A percentile compares a stretch with the other conserved stretches of the same genome.
Conservation (phyloP, 2,329 filamentous ascomycete species). For the Alternaria sp. region DNA sequence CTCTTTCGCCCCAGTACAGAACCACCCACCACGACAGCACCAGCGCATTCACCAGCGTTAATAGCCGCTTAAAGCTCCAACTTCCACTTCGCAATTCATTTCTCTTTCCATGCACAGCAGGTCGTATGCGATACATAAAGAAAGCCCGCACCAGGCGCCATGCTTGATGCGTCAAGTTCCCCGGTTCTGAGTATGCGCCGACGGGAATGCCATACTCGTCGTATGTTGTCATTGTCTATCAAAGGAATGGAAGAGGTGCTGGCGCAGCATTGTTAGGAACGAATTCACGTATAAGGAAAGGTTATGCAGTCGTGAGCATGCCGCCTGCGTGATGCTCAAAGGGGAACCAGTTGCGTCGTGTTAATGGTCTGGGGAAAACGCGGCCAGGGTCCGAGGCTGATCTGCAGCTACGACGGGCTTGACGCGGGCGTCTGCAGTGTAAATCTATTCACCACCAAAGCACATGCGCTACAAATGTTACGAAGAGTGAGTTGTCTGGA, state of each 20-base stretch:
- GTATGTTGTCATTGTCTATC: conserved; percentile 48
- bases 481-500: not conserved
- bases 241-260: conserved; percentile 16
- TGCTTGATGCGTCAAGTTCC: conserved; percentile 45
- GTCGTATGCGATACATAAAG: conserved; percentile 42
- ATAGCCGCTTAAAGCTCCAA: conserved; percentile 38
- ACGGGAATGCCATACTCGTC: conserved; percentile 53
- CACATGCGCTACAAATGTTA: not conserved
- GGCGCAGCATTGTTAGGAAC: conserved; percentile 42
- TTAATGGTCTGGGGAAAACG: conserved; percentile 25
- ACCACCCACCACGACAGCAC: conserved; percentile 77
- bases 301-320: conserved; percentile 19
- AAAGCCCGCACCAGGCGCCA: conserved; percentile 44
- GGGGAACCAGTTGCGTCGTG: conserved; percentile 11
- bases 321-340: conserved; percentile 32
- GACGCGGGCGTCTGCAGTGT: conserved; percentile 2
- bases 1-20: conserved; percentile 85
- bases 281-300: conserved; percentile 12
- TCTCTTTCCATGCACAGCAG: conserved; percentile 28
- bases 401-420: conserved; percentile 19
- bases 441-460: conserved; percentile 2
- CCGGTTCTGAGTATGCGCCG: conserved; percentile 49
- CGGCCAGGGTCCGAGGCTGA: conserved; percentile 23
- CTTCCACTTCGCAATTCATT: conserved; percentile 24
- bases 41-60: conserved; percentile 58